Percentiles rank a stretch among this genome's conserved stretches.
Evolutionary conservation across 78 protist genomes (phyloP).

Genomic region (Diacronema lutheri): DNA sequence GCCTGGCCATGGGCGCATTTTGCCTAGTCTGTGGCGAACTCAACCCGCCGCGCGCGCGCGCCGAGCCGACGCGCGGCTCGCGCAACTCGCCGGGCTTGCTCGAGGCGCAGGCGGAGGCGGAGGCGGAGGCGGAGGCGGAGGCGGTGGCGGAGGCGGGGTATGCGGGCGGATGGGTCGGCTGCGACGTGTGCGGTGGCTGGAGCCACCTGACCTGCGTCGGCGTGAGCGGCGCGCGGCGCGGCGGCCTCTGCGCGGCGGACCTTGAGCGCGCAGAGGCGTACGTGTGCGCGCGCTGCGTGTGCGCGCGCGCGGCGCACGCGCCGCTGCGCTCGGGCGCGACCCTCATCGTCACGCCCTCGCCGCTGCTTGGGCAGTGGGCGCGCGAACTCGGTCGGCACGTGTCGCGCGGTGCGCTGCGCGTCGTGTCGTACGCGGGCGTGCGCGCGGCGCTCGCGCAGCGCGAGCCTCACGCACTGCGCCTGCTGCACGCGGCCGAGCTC

Average conservation of each 20-base stretch:
- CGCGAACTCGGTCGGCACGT: neutral
- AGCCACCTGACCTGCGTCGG: neutral
- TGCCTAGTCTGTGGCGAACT: too few species aligned
- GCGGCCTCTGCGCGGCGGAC: neutral
- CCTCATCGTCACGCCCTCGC: constrained; percentile 14
- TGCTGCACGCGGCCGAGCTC: neutral
- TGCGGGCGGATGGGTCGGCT: neutral
- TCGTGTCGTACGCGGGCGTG: neutral
- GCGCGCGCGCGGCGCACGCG: neutral
- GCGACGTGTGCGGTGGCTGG: neutral
- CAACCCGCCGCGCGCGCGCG: neutral
- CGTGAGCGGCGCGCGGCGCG: neutral
- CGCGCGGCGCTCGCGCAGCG: neutral
- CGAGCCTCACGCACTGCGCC: too few species aligned
- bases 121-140: neutral
- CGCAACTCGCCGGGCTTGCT: too few species aligned
- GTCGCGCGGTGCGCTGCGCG: neutral
- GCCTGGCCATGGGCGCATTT: too few species aligned
- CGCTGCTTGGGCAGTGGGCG: constrained; percentile 7
- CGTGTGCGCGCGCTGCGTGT: neutral
- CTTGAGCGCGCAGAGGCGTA: too few species aligned
- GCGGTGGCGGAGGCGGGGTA: neutral
- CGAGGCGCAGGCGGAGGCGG: neutral
- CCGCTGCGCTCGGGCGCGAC: neutral
- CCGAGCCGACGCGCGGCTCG: too few species aligned